Base-by-base conservation (phyloP, 2,329 filamentous ascomycete species). In the Mycosphaerella sp. region DNA sequence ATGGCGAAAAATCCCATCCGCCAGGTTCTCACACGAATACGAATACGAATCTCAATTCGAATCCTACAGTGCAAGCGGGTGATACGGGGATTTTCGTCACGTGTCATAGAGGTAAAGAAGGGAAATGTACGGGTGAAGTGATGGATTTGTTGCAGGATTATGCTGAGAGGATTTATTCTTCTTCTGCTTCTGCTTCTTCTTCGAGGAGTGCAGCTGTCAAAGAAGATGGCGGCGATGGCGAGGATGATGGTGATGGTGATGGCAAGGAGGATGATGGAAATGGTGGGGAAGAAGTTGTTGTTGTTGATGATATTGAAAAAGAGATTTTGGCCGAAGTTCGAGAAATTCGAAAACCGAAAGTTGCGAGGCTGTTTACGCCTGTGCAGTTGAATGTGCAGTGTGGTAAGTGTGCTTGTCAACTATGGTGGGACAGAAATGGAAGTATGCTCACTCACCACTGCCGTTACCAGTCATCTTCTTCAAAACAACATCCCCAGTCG, bases 61-160 rank as follows among this genome's bases (percentile, higher is more conserved):
- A 21, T 21, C 0, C 21, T 21, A 21, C 21, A 21, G 77, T 90
- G 45, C 80, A 87, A 62, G 75, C 84, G 4, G 86, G 86, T 4
- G 85, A 90, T 64, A 75, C 78, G 49, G 87, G 87, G 4, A 83
- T 92, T 55, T 92, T 86, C 86, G 84, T 85, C 29, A 90, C 87
- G 0, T 91, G 86, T 67, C 82, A 85, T 48, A 80, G 85, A 66
- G 81, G 81, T 60, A 85, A 86, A 73, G 86, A 88, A 70, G 76
- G 76, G 41, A 85, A 83, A 69, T 85, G 86, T 11, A 78, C 86
- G 2, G 74, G 77, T 47, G 87, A 92, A 67, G 76, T 90, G 58
- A 77, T 76, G 54, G 72, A 79, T 55, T 72, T 90, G 21, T 86
- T 89, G 64, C 62, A 59, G 6, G 65, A 89, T 82, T 88, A 87